These are phyloP conservation scores for Cunninghamia lanceolata DNA, from an alignment of 75 land plant genomes.

Conservation along the genomic window DNA sequence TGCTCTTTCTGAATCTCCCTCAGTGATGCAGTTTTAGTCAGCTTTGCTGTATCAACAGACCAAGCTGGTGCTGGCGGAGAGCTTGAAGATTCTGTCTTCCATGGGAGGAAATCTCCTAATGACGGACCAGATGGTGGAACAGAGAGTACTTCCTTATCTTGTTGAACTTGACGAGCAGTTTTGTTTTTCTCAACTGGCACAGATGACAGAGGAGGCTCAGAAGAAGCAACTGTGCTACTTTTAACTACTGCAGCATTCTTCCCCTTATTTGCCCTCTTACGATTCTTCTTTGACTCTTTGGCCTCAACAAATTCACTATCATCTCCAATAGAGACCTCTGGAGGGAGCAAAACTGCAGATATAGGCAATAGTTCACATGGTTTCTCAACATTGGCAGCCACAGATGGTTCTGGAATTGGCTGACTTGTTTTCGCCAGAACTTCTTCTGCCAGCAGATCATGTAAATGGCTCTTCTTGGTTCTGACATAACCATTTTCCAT, in stretches of 20 bases:
- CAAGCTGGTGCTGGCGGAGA: constrained; percentile 68
- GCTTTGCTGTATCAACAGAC: constrained; percentile 67
- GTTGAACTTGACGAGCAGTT: constrained; percentile 24
- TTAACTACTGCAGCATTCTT: constrained; percentile 41
- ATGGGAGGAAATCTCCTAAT: constrained; percentile 74
- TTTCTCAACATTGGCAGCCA: constrained; percentile 1
- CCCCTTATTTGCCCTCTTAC: constrained; percentile 74
- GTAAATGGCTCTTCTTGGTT: constrained; percentile 50
- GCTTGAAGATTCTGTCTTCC: constrained; percentile 59
- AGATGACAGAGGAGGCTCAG: constrained; percentile 29
- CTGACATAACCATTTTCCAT: constrained; percentile 6
- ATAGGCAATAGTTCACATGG: constrained; percentile 2
- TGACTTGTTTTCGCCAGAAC: constrained; percentile 44
- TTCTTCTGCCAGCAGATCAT: constrained; percentile 64
- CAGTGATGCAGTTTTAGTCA: constrained; percentile 57
- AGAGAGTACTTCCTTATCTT: constrained; percentile 67
- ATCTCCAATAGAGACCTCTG: constrained; percentile 22
- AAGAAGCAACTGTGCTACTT: constrained; percentile 21
- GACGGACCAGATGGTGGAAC: constrained; percentile 88
- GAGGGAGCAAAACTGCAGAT: not conserved
- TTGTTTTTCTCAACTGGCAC: constrained; percentile 42
- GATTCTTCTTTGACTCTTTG: constrained; percentile 83
- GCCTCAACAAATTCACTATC: constrained; percentile 88
- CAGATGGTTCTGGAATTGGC: constrained; percentile 14
- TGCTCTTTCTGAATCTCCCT: constrained; percentile 93